Conservation (phyloP, 1,139 yeast genomes). For the Sugiyamaella castrensis region DNA sequence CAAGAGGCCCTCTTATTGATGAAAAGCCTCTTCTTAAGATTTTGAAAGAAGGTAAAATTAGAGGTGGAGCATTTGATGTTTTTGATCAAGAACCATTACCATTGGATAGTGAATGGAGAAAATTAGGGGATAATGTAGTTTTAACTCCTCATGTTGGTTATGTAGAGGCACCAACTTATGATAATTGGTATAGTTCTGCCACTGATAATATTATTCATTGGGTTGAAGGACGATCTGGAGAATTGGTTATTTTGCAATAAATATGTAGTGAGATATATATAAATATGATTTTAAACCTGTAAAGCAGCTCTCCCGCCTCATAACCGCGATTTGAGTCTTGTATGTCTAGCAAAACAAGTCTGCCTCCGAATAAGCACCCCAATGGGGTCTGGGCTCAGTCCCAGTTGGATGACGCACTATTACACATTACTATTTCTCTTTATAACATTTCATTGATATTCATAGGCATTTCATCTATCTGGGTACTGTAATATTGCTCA, state of each 20-base stretch:
- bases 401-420: too few species aligned
- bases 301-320: too few species aligned
- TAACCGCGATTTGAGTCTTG: too few species aligned
- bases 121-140: conserved; percentile 17
- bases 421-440: conserved; percentile 6
- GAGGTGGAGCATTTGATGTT: conserved; percentile 51
- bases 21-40: conserved; percentile 15
- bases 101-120: conserved; percentile 21
- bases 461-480: conserved; percentile 85
- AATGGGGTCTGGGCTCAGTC: too few species aligned
- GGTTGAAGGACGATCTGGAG: conserved; percentile 12
- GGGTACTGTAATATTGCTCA: conserved; percentile 73
- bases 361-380: too few species aligned
- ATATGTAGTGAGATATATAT: background rate
- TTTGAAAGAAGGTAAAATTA: conserved; percentile 13
- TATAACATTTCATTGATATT: conserved; percentile 51
- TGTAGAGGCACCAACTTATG: conserved; percentile 19
- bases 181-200: conserved; percentile 13
- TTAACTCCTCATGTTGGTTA: conserved; percentile 22
- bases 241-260: conserved; percentile 10
- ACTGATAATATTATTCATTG: conserved; percentile 10
- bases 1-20: conserved; percentile 19
- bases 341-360: too few species aligned
- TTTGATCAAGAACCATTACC: conserved; percentile 64
- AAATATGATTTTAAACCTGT: too few species aligned